Conservation (phyloP, 1,139 yeast species). For the Geotrichum reessii region DNA sequence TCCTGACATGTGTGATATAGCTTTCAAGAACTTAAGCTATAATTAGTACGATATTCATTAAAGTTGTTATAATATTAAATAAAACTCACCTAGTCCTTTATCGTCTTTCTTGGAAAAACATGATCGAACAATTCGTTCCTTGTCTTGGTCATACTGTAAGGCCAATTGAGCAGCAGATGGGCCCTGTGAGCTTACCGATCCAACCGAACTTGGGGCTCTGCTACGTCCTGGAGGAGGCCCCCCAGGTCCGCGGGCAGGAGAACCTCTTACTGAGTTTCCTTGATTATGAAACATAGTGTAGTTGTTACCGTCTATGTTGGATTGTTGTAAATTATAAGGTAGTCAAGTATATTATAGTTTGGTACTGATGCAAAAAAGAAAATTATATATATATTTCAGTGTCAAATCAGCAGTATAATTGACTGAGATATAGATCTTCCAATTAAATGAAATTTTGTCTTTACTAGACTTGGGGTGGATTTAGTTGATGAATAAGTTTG, state of each 20-base stretch:
- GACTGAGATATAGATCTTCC: not conserved
- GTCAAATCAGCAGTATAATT: not conserved
- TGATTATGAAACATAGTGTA: conserved; percentile 8
- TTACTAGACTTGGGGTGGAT: not conserved
- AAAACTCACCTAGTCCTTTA: conserved; percentile 25
- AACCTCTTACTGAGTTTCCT: conserved; percentile 2
- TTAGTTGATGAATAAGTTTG: not conserved
- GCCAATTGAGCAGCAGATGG: conserved; percentile 36
- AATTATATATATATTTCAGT: not conserved
- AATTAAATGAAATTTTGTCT: not conserved
- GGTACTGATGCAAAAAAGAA: not conserved
- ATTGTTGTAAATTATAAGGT: not conserved
- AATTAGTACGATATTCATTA: not conserved
- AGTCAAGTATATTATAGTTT: not conserved
- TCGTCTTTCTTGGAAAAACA: conserved; percentile 42
- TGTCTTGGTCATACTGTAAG: conserved; percentile 48
- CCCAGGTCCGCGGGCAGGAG: conserved; percentile 1
- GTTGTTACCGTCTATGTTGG: not conserved
- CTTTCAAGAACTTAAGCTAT: conserved; percentile 35
- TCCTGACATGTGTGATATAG: conserved; percentile 56
- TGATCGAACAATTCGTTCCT: conserved; percentile 40
- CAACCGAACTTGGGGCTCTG: conserved; percentile 7
- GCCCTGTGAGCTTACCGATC: not conserved
- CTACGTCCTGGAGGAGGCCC: conserved; percentile 5
- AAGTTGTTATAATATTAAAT: not conserved